These are phyloP conservation scores for Plectosphaerella cucumerina DNA, from an alignment of 2,329 filamentous ascomycete genomes.

Conservation along the genomic window DNA sequence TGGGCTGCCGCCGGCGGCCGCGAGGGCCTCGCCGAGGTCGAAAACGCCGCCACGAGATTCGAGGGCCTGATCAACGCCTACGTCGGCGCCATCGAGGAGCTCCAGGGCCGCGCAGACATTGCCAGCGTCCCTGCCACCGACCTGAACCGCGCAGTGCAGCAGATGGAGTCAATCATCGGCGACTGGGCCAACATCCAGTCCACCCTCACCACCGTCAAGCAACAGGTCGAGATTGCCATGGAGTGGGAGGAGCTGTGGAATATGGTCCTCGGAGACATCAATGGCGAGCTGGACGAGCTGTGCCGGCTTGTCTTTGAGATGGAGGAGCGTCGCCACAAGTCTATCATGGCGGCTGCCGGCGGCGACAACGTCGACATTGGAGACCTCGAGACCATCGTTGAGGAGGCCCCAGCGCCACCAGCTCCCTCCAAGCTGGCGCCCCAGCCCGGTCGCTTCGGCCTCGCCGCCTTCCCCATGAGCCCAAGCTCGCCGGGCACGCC, in stretches of 20 bases:
- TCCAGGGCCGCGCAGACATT: constrained; percentile 79
- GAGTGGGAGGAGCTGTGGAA: constrained; percentile 99
- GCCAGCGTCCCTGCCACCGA: constrained; percentile 64
- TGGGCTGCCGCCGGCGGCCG: constrained; percentile 89
- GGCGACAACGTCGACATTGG: constrained; percentile 73
- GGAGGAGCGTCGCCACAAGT: constrained; percentile 90
- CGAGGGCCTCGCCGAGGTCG: constrained; percentile 71
- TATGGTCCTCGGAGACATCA: constrained; percentile 87
- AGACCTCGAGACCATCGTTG: constrained; percentile 88
- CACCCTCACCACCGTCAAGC: constrained; percentile 74
- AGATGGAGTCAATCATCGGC: constrained; percentile 83
- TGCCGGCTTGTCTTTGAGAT: constrained; percentile 88
- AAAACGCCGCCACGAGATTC: constrained; percentile 75
- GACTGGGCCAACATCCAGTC: constrained; percentile 82
- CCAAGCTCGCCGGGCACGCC: constrained; percentile 58
- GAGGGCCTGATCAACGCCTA: constrained; percentile 90
- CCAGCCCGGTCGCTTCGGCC: constrained; percentile 61
- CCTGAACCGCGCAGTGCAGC: constrained; percentile 69
- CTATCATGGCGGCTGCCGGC: constrained; percentile 57
- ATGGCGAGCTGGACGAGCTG: constrained; percentile 76
- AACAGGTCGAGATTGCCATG: constrained; percentile 94
- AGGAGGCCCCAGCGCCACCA: constrained; percentile 65
- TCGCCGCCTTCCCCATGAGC: constrained; percentile 59
- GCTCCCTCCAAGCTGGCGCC: constrained; percentile 41
- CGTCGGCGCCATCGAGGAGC: constrained; percentile 85